These are phyloP conservation scores for Skeletonema grethae DNA, from an alignment of 108 stramenopile species.

Conservation along the genomic window DNA sequence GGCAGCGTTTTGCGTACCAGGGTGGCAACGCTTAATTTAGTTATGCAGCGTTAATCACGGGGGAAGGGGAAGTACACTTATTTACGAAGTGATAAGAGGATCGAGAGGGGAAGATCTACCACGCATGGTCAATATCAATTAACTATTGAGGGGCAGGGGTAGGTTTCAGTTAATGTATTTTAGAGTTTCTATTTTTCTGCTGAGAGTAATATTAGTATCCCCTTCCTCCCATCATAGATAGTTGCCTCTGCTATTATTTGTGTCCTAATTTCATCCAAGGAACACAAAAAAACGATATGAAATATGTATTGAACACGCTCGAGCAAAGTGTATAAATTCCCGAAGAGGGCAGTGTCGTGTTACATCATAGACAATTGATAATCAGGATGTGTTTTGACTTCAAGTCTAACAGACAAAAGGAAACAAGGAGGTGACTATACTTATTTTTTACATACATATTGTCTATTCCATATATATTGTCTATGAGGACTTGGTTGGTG, in stretches of 20 bases:
- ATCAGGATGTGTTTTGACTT: too few species aligned
- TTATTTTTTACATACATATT: background rate
- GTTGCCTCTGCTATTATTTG: too few species aligned
- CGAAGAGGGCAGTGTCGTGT: too few species aligned
- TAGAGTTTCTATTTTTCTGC: background rate
- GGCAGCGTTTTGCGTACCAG: constrained; percentile 92
- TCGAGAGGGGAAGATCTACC: background rate
- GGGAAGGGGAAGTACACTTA: background rate
- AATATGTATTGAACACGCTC: too few species aligned
- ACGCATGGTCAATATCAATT: background rate
- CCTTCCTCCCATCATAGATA: too few species aligned
- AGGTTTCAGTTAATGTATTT: background rate
- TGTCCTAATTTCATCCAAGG: too few species aligned
- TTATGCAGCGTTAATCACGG: background rate
- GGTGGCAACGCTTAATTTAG: constrained; percentile 55
- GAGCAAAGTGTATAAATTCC: too few species aligned
- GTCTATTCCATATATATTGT: background rate
- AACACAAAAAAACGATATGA: too few species aligned
- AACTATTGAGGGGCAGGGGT: background rate
- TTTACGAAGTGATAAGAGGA: background rate
- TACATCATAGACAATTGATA: too few species aligned
- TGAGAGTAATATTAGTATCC: background rate
- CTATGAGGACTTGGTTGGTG: constrained; percentile 63
- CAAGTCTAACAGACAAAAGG: background rate
- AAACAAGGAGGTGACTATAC: background rate